Percentiles rank a stretch among this genome's conserved stretches.
Evolutionary conservation across 305 asterid genomes (phyloP).

Genomic region (Petunia hybrid): DNA sequence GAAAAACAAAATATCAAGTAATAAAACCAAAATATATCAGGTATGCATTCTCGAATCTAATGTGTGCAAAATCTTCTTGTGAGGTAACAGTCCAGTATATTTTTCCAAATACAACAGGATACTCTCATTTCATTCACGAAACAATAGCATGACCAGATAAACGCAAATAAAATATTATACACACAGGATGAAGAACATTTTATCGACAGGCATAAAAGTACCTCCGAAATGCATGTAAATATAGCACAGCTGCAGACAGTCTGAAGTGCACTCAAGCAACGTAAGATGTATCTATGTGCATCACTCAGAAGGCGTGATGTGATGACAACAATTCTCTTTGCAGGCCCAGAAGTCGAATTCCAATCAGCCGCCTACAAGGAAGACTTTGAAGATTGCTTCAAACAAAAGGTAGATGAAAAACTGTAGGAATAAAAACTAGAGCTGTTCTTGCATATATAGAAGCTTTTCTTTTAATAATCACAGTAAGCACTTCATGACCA

Average conservation of each 20-base stretch:
- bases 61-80: not conserved
- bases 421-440: not conserved
- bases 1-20: not conserved
- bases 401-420: conserved; percentile 13
- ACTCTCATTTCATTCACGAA: conserved; percentile 1
- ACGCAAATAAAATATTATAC: conserved; percentile 15
- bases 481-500: conserved; percentile 10
- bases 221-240: conserved; percentile 93
- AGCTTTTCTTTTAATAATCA: not conserved
- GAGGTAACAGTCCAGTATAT: not conserved
- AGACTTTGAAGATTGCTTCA: conserved; percentile 17
- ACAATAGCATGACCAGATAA: not conserved
- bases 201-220: conserved; percentile 35
- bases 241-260: conserved; percentile 60
- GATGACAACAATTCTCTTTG: conserved; percentile 72
- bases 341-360: conserved; percentile 58
- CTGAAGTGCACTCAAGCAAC: conserved; percentile 74
- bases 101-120: not conserved
- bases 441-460: not conserved
- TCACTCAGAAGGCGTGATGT: conserved; percentile 87
- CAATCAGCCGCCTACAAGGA: conserved; percentile 67
- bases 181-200: conserved; percentile 19
- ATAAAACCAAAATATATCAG: conserved; percentile 1
- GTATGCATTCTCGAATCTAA: not conserved
- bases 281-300: conserved; percentile 86